Percentiles rank a stretch among this genome's conserved stretches.
phyloP scores from a whole-genome alignment of 2,329 filamentous ascomycete species.

The Dryadomyces quercus-mongolicae region DNA sequence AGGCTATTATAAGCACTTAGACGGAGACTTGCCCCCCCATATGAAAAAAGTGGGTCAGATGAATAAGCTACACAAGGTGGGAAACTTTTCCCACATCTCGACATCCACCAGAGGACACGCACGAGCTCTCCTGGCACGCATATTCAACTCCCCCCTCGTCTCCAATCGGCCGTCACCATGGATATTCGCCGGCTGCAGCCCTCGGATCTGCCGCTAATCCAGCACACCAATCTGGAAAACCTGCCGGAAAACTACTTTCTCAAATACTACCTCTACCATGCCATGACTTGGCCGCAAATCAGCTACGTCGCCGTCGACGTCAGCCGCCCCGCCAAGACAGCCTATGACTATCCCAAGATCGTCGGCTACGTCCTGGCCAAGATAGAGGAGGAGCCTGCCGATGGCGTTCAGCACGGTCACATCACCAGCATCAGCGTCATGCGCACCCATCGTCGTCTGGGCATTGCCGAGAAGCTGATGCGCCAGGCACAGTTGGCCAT shows the following conservation, averaged over 20 bases:
- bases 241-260: conserved; percentile 99
- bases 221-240: conserved; percentile 98
- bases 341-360: conserved; percentile 89
- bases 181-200: conserved; percentile 80
- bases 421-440: conserved; percentile 94
- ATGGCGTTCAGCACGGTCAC: conserved; percentile 87
- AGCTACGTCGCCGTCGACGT: conserved; percentile 94
- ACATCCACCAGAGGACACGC: not conserved
- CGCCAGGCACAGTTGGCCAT: conserved; percentile 93
- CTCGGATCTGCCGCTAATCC: conserved; percentile 80
- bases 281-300: conserved; percentile 93
- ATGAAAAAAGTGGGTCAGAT: too few relatives aligned
- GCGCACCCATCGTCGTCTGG: conserved; percentile 82
- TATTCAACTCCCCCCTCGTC: not conserved
- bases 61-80: not conserved
- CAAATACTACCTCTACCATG: conserved; percentile 99
- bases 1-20: too few relatives aligned
- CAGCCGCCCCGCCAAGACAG: conserved; percentile 61
- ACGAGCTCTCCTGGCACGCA: too few relatives aligned
- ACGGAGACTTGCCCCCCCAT: too few relatives aligned
- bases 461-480: conserved; percentile 96
- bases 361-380: conserved; percentile 99
- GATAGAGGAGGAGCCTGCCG: conserved; percentile 95
- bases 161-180: conserved; percentile 38
- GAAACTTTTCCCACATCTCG: not conserved